Evolutionary conservation across 257 asterid genomes (phyloP), one percentile per base, ranked within the genome.

Genomic region (Capsicum rhomboideum): DNA sequence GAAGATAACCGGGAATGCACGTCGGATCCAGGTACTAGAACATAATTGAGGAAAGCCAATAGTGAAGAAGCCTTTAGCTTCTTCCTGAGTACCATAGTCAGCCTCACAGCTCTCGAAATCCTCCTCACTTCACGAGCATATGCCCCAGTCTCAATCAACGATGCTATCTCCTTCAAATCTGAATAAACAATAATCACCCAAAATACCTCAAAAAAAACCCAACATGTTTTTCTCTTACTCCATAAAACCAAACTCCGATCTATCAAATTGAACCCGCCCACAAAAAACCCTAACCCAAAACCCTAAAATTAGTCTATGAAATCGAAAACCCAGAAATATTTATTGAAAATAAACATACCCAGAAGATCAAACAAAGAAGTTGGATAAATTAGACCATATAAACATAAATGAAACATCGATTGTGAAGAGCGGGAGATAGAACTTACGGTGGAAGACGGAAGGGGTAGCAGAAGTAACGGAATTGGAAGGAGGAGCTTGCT

Each of bases 91-190:
- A 91, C 93, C 84, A 92, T 87, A 63, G 98, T 91, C 86, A 91
- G 89, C 63, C 98, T 88, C 85, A 95, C 89, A 28, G 97, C 97
- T 86, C 94, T 90, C 67, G 85, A 83, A 86, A 95, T 91, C 90
- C 96, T 91, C 83, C 98, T 83, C 56, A 93, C 90, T 88, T 95
- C 98, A 44, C 96, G 92, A 16, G 93, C 85, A 84, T 93, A 91
- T 44, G 97, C 98, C 29, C 97, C 98, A 28, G 89, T 89, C 92
- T 95, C 98, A 85, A 95, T 88, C 92, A 93, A 78, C 1, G 91
- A 89, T 10, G 93, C 91, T 69, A 93, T 93, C 85, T 92, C 97
- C 86, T 93, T 95, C 95, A 95, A 88, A 81, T 89, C 98, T 93
- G 83, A 84, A 8, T 58, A 26, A 21, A 37, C 50, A 84, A 8